Percentiles rank a stretch among this genome's conserved stretches.
Conservation (phyloP, 768 basidiomycete genomes). For the Russula abietina region DNA sequence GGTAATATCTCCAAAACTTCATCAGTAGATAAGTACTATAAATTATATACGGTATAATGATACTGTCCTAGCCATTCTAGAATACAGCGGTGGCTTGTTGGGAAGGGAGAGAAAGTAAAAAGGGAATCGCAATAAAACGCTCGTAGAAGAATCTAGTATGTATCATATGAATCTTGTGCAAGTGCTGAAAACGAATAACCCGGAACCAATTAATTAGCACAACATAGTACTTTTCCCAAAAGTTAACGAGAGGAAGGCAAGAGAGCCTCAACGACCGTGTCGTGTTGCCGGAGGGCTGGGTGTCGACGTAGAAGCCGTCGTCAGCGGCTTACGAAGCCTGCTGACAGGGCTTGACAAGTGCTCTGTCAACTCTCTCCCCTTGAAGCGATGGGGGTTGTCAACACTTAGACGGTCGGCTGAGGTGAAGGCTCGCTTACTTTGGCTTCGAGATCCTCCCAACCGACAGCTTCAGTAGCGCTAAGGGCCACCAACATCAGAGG, state of each 20-base stretch:
- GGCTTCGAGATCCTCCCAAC: constrained; percentile 59
- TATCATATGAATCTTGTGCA: constrained; percentile 6
- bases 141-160: constrained; percentile 1
- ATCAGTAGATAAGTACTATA: neutral
- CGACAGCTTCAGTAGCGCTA: constrained; percentile 51
- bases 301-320: constrained; percentile 12
- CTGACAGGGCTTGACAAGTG: constrained; percentile 37
- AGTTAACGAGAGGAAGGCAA: neutral
- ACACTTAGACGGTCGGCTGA: neutral
- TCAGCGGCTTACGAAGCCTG: constrained; percentile 32
- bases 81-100: constrained; percentile 5
- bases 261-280: constrained; percentile 25
- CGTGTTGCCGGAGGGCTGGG: constrained; percentile 16
- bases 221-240: constrained; percentile 14
- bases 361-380: constrained; percentile 32
- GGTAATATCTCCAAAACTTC: neutral
- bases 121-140: neutral
- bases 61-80: constrained; percentile 13
- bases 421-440: constrained; percentile 43
- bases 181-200: constrained; percentile 1
- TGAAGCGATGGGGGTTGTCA: constrained; percentile 1
- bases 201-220: constrained; percentile 2
- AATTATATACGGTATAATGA: constrained; percentile 17
- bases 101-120: neutral
- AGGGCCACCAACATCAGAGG: constrained; percentile 68